Conservation (phyloP, 805 yeast species). For the Spencermartinsiella europaea region DNA sequence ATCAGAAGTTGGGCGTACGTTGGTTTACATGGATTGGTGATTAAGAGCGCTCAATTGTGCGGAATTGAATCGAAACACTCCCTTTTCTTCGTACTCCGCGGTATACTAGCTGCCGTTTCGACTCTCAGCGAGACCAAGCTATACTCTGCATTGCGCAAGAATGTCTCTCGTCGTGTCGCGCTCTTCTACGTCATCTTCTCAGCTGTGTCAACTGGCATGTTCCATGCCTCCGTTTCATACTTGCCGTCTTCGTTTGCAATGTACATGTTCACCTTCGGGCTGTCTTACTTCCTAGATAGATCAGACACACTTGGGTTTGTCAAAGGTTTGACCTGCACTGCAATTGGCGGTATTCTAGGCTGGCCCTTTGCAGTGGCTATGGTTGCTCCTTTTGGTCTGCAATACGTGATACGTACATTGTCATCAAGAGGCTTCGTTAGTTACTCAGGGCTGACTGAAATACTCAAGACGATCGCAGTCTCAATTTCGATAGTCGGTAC, state of each 20-base stretch:
- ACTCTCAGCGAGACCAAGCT: conserved; percentile 51
- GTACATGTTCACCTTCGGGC: conserved; percentile 36
- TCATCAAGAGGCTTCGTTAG: conserved; percentile 10
- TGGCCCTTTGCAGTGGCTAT: conserved; percentile 84
- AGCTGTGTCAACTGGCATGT: conserved; percentile 70
- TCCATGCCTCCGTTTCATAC: conserved; percentile 81
- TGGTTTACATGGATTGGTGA: conserved; percentile 37
- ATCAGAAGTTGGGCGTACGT: conserved; percentile 83
- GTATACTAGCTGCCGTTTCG: conserved; percentile 38
- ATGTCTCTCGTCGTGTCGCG: conserved; percentile 40
- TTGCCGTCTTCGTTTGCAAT: conserved; percentile 79
- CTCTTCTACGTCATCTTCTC: conserved; percentile 60
- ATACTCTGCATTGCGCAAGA: conserved; percentile 37
- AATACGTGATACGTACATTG: conserved; percentile 19
- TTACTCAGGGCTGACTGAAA: conserved; percentile 15
- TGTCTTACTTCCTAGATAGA: conserved; percentile 20
- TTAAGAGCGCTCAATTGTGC: conserved; percentile 17
- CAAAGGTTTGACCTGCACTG: conserved; percentile 35
- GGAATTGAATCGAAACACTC: conserved; percentile 20
- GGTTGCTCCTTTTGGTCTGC: conserved; percentile 53
- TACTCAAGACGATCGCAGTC: conserved; percentile 18
- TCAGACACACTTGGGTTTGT: conserved; percentile 10
- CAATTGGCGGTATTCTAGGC: conserved; percentile 73
- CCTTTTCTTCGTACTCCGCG: conserved; percentile 51
- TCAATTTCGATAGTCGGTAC: conserved; percentile 24